Evolutionary conservation across 2,329 filamentous ascomycete species (phyloP), one percentile per base, ranked within the genome.

Genomic region (Orbilia oligospora): DNA sequence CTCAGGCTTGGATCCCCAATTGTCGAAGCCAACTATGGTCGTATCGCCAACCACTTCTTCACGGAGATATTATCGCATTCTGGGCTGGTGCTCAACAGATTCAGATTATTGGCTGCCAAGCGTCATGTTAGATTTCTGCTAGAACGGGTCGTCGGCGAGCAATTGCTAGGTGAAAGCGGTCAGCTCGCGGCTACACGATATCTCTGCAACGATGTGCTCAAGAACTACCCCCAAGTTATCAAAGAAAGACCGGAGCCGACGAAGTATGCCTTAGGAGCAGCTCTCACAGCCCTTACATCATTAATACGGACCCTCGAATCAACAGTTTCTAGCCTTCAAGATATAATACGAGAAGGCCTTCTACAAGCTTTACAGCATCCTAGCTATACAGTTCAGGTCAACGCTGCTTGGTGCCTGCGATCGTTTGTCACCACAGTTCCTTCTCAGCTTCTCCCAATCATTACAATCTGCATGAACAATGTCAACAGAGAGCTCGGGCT

Each of bases 391-490:
- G 96, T 99, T 1, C 96, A 99, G 83, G 90, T 98, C 2, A 92
- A 96, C 82, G 91, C 93, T 0, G 93, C 96, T 3, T 89, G 92
- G 78, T 97, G 94, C 83, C 87, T 98, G 81, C 93, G 95, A 81
- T 90, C 89, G 0, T 96, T 98, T 82, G 93, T 97, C 0, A 87
- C 97, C 51, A 94, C 94, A 14, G 97, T 94, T 81, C 96, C 96
- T 3, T 93, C 97, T 81, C 95, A 98, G 83, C 89, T 99, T 5
- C 86, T 98, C 4, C 93, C 93, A 1, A 96, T 94, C 80, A 90
- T 98, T 18, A 97, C 95, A 0, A 93, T 98, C 55, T 98, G 94
- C 84, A 94, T 98, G 92, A 97, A 97, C 84, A 97, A 93, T 83
- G 88, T 99, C 77, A 93, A 90, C 79, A 89, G 96, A 80, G 96